Evolutionary conservation across 225 moss, liverwort and hornwort genomes (phyloP).

Genomic region (Climacium dendroides): DNA sequence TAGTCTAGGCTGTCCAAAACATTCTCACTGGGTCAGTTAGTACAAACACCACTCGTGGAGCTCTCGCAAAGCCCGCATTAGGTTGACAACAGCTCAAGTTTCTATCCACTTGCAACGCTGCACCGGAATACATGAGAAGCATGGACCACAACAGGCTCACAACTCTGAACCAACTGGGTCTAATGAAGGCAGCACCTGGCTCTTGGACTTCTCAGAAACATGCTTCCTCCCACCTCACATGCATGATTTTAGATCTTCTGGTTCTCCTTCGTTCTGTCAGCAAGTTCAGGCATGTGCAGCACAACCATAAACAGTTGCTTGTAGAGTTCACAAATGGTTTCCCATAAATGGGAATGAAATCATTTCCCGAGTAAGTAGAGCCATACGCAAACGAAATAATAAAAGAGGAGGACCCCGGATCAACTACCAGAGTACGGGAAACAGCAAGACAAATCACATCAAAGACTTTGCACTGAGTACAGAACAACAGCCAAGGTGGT

Average conservation of each 20-base stretch:
- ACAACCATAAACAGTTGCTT: not conserved
- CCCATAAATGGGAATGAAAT: not conserved
- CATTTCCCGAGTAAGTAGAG: not conserved
- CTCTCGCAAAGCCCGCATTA: not conserved
- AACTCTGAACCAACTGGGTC: not conserved
- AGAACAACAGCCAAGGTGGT: not conserved
- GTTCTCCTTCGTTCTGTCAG: not conserved
- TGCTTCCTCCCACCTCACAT: not conserved
- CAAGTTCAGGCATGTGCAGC: conserved; percentile 30
- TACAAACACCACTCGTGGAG: not conserved
- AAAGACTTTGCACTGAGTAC: not conserved
- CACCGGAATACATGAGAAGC: not conserved
- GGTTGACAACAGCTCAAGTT: not conserved
- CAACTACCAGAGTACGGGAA: not conserved
- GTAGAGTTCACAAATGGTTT: not conserved
- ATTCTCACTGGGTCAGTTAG: not conserved
- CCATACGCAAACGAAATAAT: not conserved
- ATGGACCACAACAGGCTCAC: not conserved
- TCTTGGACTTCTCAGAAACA: not conserved
- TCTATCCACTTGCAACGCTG: not conserved
- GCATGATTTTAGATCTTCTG: not conserved
- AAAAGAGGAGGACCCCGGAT: not conserved
- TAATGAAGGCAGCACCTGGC: not conserved
- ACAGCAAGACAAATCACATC: not conserved
- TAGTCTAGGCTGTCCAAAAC: not conserved